Base-by-base conservation (phyloP, 2,329 filamentous ascomycete species). In the Allantophomopsis lycopodina region DNA sequence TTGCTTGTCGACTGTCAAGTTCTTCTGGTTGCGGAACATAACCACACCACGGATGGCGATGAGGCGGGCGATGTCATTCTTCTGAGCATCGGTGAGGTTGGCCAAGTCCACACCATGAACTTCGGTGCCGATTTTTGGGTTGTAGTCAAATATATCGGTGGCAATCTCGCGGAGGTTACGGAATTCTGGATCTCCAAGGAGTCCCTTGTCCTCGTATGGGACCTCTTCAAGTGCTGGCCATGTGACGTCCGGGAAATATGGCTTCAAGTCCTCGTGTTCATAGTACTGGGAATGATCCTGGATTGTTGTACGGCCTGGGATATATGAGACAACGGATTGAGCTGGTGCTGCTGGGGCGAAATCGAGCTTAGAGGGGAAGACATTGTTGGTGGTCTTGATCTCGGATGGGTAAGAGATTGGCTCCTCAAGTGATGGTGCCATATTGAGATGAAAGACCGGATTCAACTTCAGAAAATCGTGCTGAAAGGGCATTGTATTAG, bases 11-110 rank as follows among this genome's bases (percentile, higher is more conserved):
- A 74, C 64, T 44, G 62, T 62, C 18, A 74, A 62, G 46, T 70
- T 66, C 40, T 66, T 60, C 50, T 76, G 71, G 36, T 65, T 57
- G 12, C 71, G 62, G 59, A 75, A 73, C 54, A 75, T 72, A 2
- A 76, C 69, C 0, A 76, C 71, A 3, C 71, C 71, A 34, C 71
- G 60, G 18, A 62, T 63, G 3, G 70, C 64, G 37, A 75, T 66
- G 35, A 70, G 53, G 0, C 66, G 51, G 1, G 68, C 68, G 3
- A 72, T 56, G 41, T 71, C 68, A 45, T 72, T 66, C 2, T 69
- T 58, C 18, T 70, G 67, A 10, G 58, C 48, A 3, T 57, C 54
- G 2, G 49, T 61, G 7, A 72, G 51, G 15, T 62, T 60, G 0
- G 63, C 66, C 2, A 70, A 55, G 41, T 71, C 65, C 3, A 65